Base-by-base conservation (phyloP, 495 filamentous ascomycete genomes). In the Penicillium lagena region DNA sequence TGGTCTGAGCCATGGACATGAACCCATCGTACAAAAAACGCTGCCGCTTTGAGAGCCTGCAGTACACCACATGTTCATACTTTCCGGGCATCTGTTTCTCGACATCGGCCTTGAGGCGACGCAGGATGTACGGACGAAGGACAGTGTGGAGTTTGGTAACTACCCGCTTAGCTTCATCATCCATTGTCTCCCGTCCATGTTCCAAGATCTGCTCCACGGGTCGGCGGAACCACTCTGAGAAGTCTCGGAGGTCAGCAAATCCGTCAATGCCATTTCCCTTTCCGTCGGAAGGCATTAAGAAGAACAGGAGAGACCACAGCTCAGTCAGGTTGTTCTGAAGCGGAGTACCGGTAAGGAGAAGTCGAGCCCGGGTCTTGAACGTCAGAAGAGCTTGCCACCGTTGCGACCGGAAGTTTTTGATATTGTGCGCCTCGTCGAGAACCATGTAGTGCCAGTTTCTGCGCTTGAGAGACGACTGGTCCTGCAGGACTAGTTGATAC, bases 71-170 rank as follows among this genome's bases (percentile, higher is more conserved):
- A 59, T 95, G 89, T 58, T 99, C 94, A 55, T 94, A 95, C 58
- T 99, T 99, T 28, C 79, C 89, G 0, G 94, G 94, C 89, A 99
- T 96, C 57, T 97, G 91, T 66, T 99, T 97, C 72, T 99, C 94
- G 15, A 99, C 94, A 59, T 99, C 94, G 36, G 90, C 87, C 67
- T 99, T 99, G 33, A 99, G 69, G 47, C 94, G 78, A 36, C 94
- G 83, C 14, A 99, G 78, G 11, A 99, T 80, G 62, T 95, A 96
- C 2, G 94, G 94, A 15, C 94, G 82, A 7, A 99, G 73, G 34
- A 96, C 85, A 49, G 90, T 85, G 62, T 99, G 94, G 12, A 99
- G 81, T 60, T 96, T 93, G 30, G 79, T 78, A 43, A 99, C 89
- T 43, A 93, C 87, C 39, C 78, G 81, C 51, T 88, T 85, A 12